Base-by-base conservation (phyloP, 2,329 filamentous ascomycete species). In the Alternaria sp. region DNA sequence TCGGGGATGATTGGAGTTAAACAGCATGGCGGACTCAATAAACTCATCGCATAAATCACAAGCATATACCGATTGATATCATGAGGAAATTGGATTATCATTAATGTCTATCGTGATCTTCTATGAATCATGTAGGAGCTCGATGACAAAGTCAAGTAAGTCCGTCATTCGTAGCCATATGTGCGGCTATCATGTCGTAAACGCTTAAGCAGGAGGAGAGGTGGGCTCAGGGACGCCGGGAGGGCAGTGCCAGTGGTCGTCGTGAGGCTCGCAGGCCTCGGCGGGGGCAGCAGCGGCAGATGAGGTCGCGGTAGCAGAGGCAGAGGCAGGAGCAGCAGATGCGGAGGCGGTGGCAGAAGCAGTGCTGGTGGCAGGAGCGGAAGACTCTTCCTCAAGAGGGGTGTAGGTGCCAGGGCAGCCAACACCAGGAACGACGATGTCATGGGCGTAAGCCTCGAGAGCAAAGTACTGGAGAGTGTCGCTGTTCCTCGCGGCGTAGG, bases 391-490 rank as follows among this genome's bases (percentile, higher is more conserved):
- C 49, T 61, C 17, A 11, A 50, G 19, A 12, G 68, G 51, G 46
- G 63, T 61, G 59, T 65, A 72, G 8, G 68, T 81, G 4, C 89
- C 88, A 0, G 85, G 75, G 74, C 89, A 91, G 0, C 89, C 89
- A 26, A 85, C 82, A 0, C 89, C 89, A 0, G 89, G 89, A 6
- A 87, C 81, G 8, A 87, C 87, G 69, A 91, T 83, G 63, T 91
- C 89, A 66, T 85, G 88, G 0, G 89, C 89, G 76, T 89, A 92
- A 1, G 83, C 88, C 62, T 91, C 88, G 7, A 90, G 84, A 5
- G 90, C 89, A 74, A 92, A 92, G 77, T 89, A 90, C 78, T 90
- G 88, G 45, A 92, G 81, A 0, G 85, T 84, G 66, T 90, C 85
- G 30, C 85, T 89, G 78, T 92, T 89, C 26, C 84, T 80, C 4